Conservation (phyloP, 495 filamentous ascomycete species). For the Trichocladium antarcticum region DNA sequence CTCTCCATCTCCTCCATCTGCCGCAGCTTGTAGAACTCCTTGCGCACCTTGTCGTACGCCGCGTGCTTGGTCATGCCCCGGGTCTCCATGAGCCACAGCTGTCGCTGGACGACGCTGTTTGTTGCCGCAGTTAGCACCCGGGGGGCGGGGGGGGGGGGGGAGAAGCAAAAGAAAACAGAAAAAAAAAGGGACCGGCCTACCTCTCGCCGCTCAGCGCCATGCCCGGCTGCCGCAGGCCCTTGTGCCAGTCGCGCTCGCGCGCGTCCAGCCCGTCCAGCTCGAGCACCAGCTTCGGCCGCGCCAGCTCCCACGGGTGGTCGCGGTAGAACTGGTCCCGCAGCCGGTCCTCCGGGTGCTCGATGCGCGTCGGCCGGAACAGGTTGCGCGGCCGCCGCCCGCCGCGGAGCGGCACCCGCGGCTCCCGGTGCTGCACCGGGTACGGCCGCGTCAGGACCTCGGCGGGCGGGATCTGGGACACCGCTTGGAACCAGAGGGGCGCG, state of each 20-base stretch:
- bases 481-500: conserved; percentile 66
- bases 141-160: not conserved
- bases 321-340: conserved; percentile 71
- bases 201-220: conserved; percentile 77
- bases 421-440: conserved; percentile 51
- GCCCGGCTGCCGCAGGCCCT: conserved; percentile 59
- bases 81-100: conserved; percentile 70
- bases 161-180: not conserved
- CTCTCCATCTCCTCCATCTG: conserved; percentile 73
- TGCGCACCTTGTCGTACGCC: conserved; percentile 82
- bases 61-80: conserved; percentile 44
- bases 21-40: conserved; percentile 80
- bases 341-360: conserved; percentile 77
- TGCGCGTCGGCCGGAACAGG: conserved; percentile 65
- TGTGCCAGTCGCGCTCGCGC: conserved; percentile 65
- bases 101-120: conserved; percentile 80
- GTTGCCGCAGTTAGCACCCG: too few species aligned
- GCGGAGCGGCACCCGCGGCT: conserved; percentile 33
- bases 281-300: conserved; percentile 70
- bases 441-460: conserved; percentile 61
- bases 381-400: conserved; percentile 44
- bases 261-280: conserved; percentile 79
- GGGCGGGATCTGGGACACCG: conserved; percentile 65
- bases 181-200: conserved; percentile 34
- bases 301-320: conserved; percentile 96